A percentile compares a stretch with the other conserved stretches of the same genome.
Evolutionary conservation across 169 alveolate genomes (phyloP).

Genomic region (Cryptosporidium canis): DNA sequence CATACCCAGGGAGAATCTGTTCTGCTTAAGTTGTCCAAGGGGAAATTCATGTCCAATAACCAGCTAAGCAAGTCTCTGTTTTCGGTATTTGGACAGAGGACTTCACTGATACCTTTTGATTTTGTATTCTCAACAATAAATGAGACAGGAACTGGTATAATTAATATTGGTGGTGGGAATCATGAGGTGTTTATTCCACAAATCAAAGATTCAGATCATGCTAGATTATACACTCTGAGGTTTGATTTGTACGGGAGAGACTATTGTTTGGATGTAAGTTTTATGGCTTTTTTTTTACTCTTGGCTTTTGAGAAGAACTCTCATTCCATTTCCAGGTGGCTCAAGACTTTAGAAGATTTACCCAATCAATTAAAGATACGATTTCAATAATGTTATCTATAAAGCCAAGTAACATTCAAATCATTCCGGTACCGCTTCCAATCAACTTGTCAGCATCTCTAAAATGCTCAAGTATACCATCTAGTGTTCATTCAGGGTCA

Average conservation of each 20-base stretch:
- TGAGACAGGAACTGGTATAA: constrained; percentile 49
- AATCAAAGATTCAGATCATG: neutral
- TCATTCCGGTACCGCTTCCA: constrained; percentile 59
- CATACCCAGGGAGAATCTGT: constrained; percentile 34
- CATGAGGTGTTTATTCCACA: constrained; percentile 12
- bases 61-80: constrained; percentile 6
- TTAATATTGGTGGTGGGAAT: constrained; percentile 6
- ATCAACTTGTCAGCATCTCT: constrained; percentile 21
- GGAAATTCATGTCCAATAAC: neutral
- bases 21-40: constrained; percentile 18
- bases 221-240: constrained; percentile 13
- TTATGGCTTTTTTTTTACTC: neutral
- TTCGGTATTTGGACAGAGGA: constrained; percentile 41
- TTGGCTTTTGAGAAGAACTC: neutral
- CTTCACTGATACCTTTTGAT: constrained; percentile 49
- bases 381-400: constrained; percentile 44
- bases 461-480: constrained; percentile 38
- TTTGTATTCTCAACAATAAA: constrained; percentile 23
- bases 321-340: constrained; percentile 12
- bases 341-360: constrained; percentile 66
- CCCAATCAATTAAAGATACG: constrained; percentile 59
- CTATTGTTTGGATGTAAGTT: constrained; percentile 69
- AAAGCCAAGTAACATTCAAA: constrained; percentile 58
- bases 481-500: constrained; percentile 60
- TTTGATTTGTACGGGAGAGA: constrained; percentile 53